Evolutionary conservation across 1,284 basidiomycete species (phyloP), one percentile per base, ranked within the genome.

Genomic region (Tilletia indica): DNA sequence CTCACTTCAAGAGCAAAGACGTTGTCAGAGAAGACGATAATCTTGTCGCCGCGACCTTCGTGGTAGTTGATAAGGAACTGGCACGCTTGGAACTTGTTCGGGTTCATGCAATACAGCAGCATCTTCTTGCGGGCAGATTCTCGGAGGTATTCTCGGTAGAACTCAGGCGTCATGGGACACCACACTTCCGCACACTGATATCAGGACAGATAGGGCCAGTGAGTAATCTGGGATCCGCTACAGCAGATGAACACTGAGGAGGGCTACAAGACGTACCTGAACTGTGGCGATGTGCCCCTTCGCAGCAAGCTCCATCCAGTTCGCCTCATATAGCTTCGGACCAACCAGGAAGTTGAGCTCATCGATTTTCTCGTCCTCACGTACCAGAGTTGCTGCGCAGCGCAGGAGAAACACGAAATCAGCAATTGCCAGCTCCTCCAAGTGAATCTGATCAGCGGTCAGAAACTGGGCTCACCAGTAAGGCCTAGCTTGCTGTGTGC

Each of bases 111-210:
- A 85, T 98, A 98, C 14, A 99, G 88, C 42, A 99, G 88, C 89
- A 97, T 97, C 77, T 93, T 90, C 85, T 97, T 97, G 71, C 97
- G 89, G 49, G 92, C 92, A 84, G 92, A 91, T 85, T 95, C 93
- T 74, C 93, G 89, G 74, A 99, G 88, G 84, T 99, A 99, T 86
- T 99, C 96, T 79, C 93, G 91, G 85, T 99, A 99, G 85, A 99
- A 99, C 84, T 99, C 95, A n/a, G 97, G 96, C 42, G 97, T 97
- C 97, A 99, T 99, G 9, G 94, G 93, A 83, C 97, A 99, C 97
- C 97, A 99, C 5, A 99, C 97, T 86, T 99, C 97, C 16, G 97
- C 97, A 85, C 95, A 98, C 92, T 56, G 61, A 19, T 31, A 1
- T 25, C 25, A 31, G 3, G n/a, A 36, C 36, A 21, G 39, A 45